phyloP scores from a whole-genome alignment of 139 green algal genomes.

The Coelastrella sp. region DNA sequence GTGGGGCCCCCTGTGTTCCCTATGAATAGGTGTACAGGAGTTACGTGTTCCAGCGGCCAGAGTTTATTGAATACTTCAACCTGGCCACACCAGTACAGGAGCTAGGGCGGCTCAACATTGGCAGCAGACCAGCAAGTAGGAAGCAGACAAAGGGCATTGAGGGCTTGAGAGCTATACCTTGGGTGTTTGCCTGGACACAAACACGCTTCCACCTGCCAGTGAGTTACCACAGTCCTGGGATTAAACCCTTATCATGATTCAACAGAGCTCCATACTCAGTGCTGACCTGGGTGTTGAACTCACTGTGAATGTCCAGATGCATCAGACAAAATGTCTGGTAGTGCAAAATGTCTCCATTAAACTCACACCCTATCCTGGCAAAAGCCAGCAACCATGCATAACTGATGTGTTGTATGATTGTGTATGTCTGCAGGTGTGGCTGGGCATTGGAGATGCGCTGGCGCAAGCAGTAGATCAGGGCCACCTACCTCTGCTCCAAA shows the following conservation, averaged over 20 bases:
- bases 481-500: conserved; percentile 71
- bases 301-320: too few relatives aligned
- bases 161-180: conserved; percentile 95
- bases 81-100: conserved; percentile 89
- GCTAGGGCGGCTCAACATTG: conserved; percentile 97
- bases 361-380: too few relatives aligned
- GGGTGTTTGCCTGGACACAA: conserved; percentile 95
- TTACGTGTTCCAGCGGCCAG: conserved; percentile 64
- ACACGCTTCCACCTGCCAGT: conserved; percentile 94
- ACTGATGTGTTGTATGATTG: not conserved
- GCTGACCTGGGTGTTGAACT: too few relatives aligned
- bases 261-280: too few relatives aligned
- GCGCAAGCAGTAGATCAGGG: conserved; percentile 62
- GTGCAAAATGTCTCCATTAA: too few relatives aligned
- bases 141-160: conserved; percentile 79
- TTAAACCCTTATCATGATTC: too few relatives aligned
- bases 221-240: too few relatives aligned
- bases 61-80: conserved; percentile 95
- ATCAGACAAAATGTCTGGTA: too few relatives aligned
- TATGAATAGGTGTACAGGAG: conserved; percentile 44
- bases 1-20: too few relatives aligned
- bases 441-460: conserved; percentile 94
- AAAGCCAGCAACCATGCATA: not conserved
- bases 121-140: conserved; percentile 81
- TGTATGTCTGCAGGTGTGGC: conserved; percentile 76